A percentile compares a stretch with the other conserved stretches of the same genome.
These are phyloP conservation scores for Fomitopsis serialis DNA, from an alignment of 768 basidiomycete species.

Conservation along the genomic window DNA sequence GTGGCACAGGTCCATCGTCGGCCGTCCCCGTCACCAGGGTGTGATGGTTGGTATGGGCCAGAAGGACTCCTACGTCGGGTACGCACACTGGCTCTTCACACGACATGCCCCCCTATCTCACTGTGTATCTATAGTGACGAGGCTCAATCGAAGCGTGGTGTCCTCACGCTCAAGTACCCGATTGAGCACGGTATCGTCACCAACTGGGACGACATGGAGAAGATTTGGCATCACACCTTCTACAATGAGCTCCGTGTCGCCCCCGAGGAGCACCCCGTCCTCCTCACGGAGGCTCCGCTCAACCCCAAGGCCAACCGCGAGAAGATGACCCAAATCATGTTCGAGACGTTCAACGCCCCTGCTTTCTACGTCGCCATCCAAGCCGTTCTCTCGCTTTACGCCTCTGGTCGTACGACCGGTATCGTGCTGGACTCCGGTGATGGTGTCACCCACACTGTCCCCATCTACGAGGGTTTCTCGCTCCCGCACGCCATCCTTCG, in stretches of 20 bases:
- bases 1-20: slow-evolving; percentile 52
- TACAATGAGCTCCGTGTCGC: slow-evolving; percentile 93
- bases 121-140: slow-evolving; percentile 43
- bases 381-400: slow-evolving; percentile 79
- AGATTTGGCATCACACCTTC: slow-evolving; percentile 73
- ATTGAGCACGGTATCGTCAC: slow-evolving; percentile 71
- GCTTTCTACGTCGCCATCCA: slow-evolving; percentile 92
- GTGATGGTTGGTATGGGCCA: slow-evolving; percentile 78
- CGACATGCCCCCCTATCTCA: neutral
- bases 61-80: slow-evolving; percentile 76
- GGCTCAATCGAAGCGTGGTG: slow-evolving; percentile 71
- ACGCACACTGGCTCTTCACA: slow-evolving; percentile 11
- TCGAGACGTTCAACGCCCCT: slow-evolving; percentile 91
- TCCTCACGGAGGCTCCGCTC: slow-evolving; percentile 87
- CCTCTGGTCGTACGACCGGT: slow-evolving; percentile 67
- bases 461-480: slow-evolving; percentile 70
- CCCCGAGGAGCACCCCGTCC: slow-evolving; percentile 88
- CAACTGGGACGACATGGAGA: slow-evolving; percentile 77
- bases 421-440: slow-evolving; percentile 75
- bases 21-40: slow-evolving; percentile 68
- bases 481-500: slow-evolving; percentile 66
- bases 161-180: slow-evolving; percentile 65
- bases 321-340: slow-evolving; percentile 97
- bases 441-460: slow-evolving; percentile 67
- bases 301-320: slow-evolving; percentile 93